Conservation (phyloP, 192 early-diverging fungal species). For the Umbelopsis ramanniana region DNA sequence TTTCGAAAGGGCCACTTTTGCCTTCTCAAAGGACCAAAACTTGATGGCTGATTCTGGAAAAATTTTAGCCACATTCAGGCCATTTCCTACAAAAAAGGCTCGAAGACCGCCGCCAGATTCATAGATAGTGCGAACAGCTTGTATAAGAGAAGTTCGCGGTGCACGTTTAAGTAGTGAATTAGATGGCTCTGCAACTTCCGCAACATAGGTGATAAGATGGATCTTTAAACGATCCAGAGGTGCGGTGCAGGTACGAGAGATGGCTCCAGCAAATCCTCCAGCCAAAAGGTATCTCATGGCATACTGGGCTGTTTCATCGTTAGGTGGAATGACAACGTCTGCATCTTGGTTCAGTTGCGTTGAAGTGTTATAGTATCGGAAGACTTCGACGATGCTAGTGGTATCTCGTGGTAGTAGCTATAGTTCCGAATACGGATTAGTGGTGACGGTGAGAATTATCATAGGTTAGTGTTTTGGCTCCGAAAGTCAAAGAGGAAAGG, state of each 20-base stretch:
- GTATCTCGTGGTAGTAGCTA: slow-evolving; percentile 62
- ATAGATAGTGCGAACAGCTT: slow-evolving; percentile 60
- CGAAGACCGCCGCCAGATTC: slow-evolving; percentile 58
- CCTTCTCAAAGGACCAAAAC: slow-evolving; percentile 73
- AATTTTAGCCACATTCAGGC: slow-evolving; percentile 77
- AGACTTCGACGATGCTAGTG: slow-evolving; percentile 61
- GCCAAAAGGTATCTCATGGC: slow-evolving; percentile 66
- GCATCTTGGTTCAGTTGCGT: slow-evolving; percentile 68
- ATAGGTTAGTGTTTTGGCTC: neutral
- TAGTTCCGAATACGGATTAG: neutral
- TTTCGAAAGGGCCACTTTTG: slow-evolving; percentile 50
- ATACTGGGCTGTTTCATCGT: slow-evolving; percentile 43
- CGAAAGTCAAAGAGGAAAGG: neutral
- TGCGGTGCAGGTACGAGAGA: slow-evolving; percentile 71
- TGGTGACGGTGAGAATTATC: neutral
- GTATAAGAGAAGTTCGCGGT: slow-evolving; percentile 10
- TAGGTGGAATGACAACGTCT: slow-evolving; percentile 64
- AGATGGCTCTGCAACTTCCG: slow-evolving; percentile 4
- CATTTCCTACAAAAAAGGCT: slow-evolving; percentile 80
- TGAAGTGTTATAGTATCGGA: slow-evolving; percentile 58
- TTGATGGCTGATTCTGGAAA: slow-evolving; percentile 76
- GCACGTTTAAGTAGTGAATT: neutral
- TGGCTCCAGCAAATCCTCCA: slow-evolving; percentile 73
- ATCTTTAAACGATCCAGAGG: slow-evolving; percentile 76
- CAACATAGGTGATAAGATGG: slow-evolving; percentile 50